Evolutionary conservation across 108 stramenopile genomes (phyloP), one percentile per base, ranked within the genome.

Genomic region (Epithemia pelagica): DNA sequence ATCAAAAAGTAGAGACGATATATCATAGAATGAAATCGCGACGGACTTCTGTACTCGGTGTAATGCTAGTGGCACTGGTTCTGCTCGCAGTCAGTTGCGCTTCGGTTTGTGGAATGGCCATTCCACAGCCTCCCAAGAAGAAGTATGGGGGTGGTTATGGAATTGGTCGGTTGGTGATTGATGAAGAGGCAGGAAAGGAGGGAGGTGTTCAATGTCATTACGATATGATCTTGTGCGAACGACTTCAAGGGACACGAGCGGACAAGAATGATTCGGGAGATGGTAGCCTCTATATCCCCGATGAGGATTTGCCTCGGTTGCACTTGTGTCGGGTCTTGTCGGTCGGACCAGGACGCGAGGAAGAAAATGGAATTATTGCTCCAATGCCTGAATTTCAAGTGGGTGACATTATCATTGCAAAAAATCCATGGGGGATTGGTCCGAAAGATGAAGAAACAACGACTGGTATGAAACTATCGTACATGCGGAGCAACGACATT

Each of bases 361-460:
- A 88, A 76, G 91, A 92, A 74, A 89, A 92, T 71, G 91, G 91
- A 23, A 59, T 58, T 30, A 74, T 91, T 61, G 81, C 85, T 59
- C 82, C 88, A 10, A 85, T 91, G 85, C 82, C 87, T 33, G 63
- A 83, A 58, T 74, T 94, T n/a, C 62, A 88, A 77, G 73, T 77
- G 0, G 93, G 93, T 15, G 89, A 88, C 72, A 53, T 88, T 5
- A 80, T 95, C 0, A 76, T 91, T 67, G 87, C 88, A 23, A 95
- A 95, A 65, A 84, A 95, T 79, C 93, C 93, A 24, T 95, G 93
- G 93, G 93, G 93, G 31, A 95, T 95, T 54, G 93, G 93, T 54
- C 93, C 93, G 32, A 95, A 91, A 57, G 93, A 95, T 67, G 93
- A 95, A 67, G 90, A 91, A 65, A 79, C 87, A 28, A 30, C 81